Base-by-base conservation (phyloP, 2,329 filamentous ascomycete genomes). In the Alternaria rosae region DNA sequence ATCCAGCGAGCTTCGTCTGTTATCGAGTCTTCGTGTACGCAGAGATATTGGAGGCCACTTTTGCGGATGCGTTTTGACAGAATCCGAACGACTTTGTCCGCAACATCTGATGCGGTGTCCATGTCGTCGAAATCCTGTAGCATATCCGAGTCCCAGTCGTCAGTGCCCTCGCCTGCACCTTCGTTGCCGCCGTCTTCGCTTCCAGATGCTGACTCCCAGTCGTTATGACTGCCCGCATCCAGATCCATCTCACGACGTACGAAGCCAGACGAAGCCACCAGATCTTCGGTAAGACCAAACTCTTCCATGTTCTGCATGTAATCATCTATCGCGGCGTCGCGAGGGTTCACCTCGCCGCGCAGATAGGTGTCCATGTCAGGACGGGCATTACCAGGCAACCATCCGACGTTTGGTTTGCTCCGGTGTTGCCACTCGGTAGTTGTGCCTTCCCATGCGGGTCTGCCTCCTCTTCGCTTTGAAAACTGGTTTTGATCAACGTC, bases 301-400 rank as follows among this genome's bases (percentile, higher is more conserved):
- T 83, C 83, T 17, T 79, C 79, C 70, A 92, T 83, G 64, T 93
- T 92, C 44, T 86, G 85, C 71, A 92, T 89, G 69, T 93, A 93
- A 71, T 94, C 91, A 1, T 87, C 85, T 68, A 89, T 79, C 43
- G 88, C 82, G 2, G 70, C 70, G 44, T 73, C 67, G 11, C 61
- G 67, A 23, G 69, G 62, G 41, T 74, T 65, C 2, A 65, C 61
- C 10, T 76, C 38, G 28, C 66, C 69, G 20, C 38, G 56, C 13
- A 76, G 43, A 54, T 72, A 69, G 20, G 63, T 54, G 8, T 71
- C 63, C 68, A 72, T 72, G 38, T 66, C 54, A 5, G 71, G 68
- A 15, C 70, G 71, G 25, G 68, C 62, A 15, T 56, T 28, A 10
- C 50, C 57, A 43, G 75, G 76, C 41, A 74, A 59, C 78, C 78